phyloP scores from a whole-genome alignment of 208 protist genomes.

The Trypanosoma platydactyli region DNA sequence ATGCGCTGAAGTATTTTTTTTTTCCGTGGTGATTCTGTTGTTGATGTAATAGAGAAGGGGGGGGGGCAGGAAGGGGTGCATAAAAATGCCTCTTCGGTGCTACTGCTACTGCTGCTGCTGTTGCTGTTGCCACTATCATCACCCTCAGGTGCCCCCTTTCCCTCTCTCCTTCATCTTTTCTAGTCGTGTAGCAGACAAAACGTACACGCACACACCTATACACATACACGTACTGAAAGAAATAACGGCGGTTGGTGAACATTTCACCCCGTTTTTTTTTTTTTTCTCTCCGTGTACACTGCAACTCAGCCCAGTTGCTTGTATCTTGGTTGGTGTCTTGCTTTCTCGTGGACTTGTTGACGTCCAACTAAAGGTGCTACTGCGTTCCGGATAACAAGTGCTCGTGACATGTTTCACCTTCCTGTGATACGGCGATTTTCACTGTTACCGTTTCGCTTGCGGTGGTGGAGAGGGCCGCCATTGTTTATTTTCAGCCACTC shows the following conservation, averaged over 20 bases:
- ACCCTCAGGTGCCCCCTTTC: too few relatives aligned
- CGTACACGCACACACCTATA: background rate
- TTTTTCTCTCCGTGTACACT: background rate
- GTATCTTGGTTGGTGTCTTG: background rate
- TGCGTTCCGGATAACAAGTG: too few relatives aligned
- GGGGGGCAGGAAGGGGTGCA: background rate
- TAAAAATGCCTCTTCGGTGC: background rate
- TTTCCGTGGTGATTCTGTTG: background rate
- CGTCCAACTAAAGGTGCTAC: too few relatives aligned
- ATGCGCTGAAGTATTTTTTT: conserved; percentile 12
- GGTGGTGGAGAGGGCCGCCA: background rate
- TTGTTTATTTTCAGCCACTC: conserved; percentile 1
- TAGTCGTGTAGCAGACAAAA: too few relatives aligned
- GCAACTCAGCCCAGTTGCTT: background rate
- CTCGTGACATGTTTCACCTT: too few relatives aligned
- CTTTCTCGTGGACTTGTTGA: too few relatives aligned
- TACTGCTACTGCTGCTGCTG: too few relatives aligned
- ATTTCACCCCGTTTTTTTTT: conserved; percentile 18
- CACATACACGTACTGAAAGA: background rate
- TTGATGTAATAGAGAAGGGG: too few relatives aligned
- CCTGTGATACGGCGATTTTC: background rate
- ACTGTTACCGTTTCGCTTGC: background rate
- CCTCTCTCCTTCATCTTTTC: too few relatives aligned
- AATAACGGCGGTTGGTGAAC: background rate
- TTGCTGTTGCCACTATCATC: too few relatives aligned